A percentile compares a stretch with the other conserved stretches of the same genome.
phyloP scores from a whole-genome alignment of 352 stramenopile species.

The Pythium apleroticum region DNA sequence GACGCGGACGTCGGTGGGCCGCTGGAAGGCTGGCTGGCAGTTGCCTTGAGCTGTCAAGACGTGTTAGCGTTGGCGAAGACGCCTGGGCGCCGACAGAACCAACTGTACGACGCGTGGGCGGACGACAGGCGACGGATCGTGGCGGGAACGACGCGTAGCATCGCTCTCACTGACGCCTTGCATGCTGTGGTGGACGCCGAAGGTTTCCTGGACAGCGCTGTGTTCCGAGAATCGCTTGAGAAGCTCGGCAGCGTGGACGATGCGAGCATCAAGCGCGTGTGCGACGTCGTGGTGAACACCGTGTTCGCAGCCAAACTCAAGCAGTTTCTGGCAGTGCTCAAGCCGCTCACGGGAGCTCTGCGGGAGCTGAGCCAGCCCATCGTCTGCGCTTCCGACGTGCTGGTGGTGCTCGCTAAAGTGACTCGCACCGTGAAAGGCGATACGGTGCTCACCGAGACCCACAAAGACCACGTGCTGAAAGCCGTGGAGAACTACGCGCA shows the following conservation, averaged over 20 bases:
- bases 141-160: not conserved
- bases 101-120: not conserved
- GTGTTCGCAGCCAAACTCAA: not conserved
- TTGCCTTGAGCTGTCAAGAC: slow-evolving; percentile 11
- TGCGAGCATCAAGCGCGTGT: not conserved
- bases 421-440: slow-evolving; percentile 26
- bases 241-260: not conserved
- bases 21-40: not conserved
- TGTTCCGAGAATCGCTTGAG: not conserved
- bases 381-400: slow-evolving; percentile 33
- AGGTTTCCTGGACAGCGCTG: not conserved
- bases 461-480: slow-evolving; percentile 30
- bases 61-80: not conserved
- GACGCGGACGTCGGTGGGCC: not conserved
- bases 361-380: not conserved
- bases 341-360: not conserved
- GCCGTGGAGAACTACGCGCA: slow-evolving; percentile 30
- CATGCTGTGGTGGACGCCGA: slow-evolving; percentile 1
- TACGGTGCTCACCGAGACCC: slow-evolving; percentile 22
- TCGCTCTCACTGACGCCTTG: slow-evolving; percentile 5
- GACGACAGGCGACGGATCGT: not conserved
- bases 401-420: slow-evolving; percentile 30
- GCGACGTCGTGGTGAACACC: not conserved
- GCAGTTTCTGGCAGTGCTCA: not conserved
- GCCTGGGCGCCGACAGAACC: too few species aligned